A percentile compares a stretch with the other conserved stretches of the same genome.
Conservation (phyloP, 78 protist species). For the Dictyostelium discoideum region DNA sequence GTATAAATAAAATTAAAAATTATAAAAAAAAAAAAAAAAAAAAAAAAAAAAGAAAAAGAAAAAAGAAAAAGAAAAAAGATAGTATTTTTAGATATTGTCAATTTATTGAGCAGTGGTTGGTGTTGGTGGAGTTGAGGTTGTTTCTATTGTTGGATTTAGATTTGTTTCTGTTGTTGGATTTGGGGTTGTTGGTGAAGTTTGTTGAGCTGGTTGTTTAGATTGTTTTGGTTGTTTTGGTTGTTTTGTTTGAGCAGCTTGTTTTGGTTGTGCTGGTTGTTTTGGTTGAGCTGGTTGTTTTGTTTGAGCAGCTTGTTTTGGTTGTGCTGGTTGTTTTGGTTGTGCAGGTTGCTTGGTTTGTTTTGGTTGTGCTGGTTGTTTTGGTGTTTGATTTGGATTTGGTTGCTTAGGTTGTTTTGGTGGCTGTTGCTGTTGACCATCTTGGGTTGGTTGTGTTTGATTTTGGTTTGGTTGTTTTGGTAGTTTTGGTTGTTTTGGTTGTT, state of each 20-base stretch:
- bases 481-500: slow-evolving; percentile 6
- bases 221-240: neutral
- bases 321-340: neutral
- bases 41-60: neutral
- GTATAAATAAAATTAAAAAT: neutral
- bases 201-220: neutral
- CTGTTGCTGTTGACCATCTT: neutral
- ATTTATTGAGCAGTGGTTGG: neutral
- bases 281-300: neutral
- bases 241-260: neutral
- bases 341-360: neutral
- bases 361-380: slow-evolving; percentile 13
- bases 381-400: neutral
- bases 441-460: neutral
- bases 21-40: neutral
- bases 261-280: neutral
- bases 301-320: neutral
- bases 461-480: neutral
- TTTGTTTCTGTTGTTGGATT: neutral
- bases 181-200: neutral
- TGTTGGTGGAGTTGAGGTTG: too few relatives aligned
- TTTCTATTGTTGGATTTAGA: neutral
- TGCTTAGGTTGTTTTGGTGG: neutral
- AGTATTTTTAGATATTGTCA: neutral
- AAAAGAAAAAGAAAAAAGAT: too few relatives aligned